phyloP scores from a whole-genome alignment of 331 rosid genomes.

The Erythrophleum ivorense region DNA sequence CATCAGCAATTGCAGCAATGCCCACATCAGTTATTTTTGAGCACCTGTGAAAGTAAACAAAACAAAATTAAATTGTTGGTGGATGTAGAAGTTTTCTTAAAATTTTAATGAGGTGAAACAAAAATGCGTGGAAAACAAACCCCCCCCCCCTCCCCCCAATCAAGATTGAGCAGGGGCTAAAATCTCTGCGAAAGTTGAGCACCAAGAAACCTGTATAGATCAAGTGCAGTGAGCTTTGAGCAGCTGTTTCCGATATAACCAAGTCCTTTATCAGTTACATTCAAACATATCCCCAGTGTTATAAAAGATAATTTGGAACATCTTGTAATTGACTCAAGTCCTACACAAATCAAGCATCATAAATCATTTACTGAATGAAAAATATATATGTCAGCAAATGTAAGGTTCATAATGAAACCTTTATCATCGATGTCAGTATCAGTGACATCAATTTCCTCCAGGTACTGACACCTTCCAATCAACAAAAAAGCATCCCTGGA shows the following conservation, averaged over 20 bases:
- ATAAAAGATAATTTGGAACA: slow-evolving; percentile 69
- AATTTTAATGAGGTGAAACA: neutral
- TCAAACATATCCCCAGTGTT: slow-evolving; percentile 76
- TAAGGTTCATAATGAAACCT: slow-evolving; percentile 50
- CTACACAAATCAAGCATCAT: slow-evolving; percentile 52
- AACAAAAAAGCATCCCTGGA: slow-evolving; percentile 65
- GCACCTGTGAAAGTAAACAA: slow-evolving; percentile 52
- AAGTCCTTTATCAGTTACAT: slow-evolving; percentile 73
- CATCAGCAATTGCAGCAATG: slow-evolving; percentile 58
- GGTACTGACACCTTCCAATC: slow-evolving; percentile 63
- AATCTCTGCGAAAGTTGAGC: slow-evolving; percentile 26
- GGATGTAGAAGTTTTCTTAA: neutral
- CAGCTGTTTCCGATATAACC: slow-evolving; percentile 59
- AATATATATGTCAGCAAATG: neutral
- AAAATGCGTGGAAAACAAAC: neutral
- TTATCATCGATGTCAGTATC: slow-evolving; percentile 80
- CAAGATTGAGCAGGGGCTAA: slow-evolving; percentile 2
- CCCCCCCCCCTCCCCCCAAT: neutral
- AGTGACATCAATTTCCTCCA: slow-evolving; percentile 75
- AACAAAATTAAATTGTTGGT: neutral
- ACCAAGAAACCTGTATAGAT: slow-evolving; percentile 68
- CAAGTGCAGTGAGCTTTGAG: slow-evolving; percentile 63
- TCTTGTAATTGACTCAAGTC: slow-evolving; percentile 61
- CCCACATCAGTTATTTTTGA: slow-evolving; percentile 69
- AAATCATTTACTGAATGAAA: slow-evolving; percentile 35